Evolutionary conservation across 2,329 filamentous ascomycete species (phyloP), one percentile per base, ranked within the genome.

Genomic region (Erysiphe pulchra): DNA sequence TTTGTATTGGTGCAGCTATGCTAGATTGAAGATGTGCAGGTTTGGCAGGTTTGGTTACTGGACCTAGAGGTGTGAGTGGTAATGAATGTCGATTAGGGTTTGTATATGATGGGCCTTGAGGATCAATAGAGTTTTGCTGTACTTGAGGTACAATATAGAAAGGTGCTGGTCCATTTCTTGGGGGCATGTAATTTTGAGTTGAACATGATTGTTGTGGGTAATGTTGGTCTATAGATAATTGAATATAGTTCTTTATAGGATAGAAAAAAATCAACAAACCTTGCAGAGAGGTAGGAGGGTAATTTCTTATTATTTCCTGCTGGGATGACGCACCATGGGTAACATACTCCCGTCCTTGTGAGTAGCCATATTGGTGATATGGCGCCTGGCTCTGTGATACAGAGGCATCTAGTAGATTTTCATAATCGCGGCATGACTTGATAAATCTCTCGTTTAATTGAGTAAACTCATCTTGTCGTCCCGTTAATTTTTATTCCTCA

Each of bases 361-460:
- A 42, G n/a, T 56, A 54, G 52, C 82, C 75, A 54, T 80, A 77
- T 58, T 87, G 90, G 14, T 28, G 34, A 52, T 70, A 74, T 42
- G 78, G 74, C 56, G 82, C 80, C 45, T 81, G 75, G n/a, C 86
- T 80, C 53, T 94, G 87, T 1, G 86, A 77, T 87, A 98, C 95
- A 47, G 87, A 95, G 16, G 83, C 80, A 61, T 98, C 90, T 17
- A 98, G 68, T n/a, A 98, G 70, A 30, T 82, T 77, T 63, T 98
- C 90, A 60, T 98, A 98, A 62, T 98, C 90, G 55, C 87, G 75
- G 51, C 90, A 78, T 41, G 90, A 90, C 63, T 98, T 98, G 68
- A 98, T 95, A 62, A 98, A 98, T 64, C 95, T 95, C 62, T 98
- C 90, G 57, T 98, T 98, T 50, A 98, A 67, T 59, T 95, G 87